Conservation (phyloP, 2,329 filamentous ascomycete species). For the Hypoxylon sp. region DNA sequence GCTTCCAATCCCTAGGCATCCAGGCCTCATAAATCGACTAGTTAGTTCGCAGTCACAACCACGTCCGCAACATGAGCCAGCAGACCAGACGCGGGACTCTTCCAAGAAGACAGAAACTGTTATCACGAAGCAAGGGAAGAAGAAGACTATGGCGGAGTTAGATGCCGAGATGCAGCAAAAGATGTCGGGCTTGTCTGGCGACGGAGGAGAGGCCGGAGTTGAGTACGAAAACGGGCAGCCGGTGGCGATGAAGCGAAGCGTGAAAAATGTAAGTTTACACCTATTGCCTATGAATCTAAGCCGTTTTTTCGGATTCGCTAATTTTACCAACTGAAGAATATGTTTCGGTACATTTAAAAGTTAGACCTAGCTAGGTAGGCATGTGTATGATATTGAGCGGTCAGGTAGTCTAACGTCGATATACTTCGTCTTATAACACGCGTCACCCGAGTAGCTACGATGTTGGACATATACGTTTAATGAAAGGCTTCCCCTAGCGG, state of each 20-base stretch:
- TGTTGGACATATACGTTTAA: too few species aligned
- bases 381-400: too few species aligned
- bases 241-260: slow-evolving; percentile 77
- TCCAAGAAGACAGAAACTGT: not conserved
- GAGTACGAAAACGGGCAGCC: slow-evolving; percentile 82
- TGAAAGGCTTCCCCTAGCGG: too few species aligned
- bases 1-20: not conserved
- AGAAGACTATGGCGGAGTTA: slow-evolving; percentile 70
- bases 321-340: slow-evolving; percentile 32
- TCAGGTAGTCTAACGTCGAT: too few species aligned
- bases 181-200: slow-evolving; percentile 74
- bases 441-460: too few species aligned
- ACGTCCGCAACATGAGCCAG: not conserved
- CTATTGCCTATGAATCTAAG: not conserved
- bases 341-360: slow-evolving; percentile 46
- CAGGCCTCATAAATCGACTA: not conserved
- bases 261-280: slow-evolving; percentile 62
- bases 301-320: not conserved
- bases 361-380: too few species aligned
- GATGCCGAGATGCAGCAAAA: slow-evolving; percentile 75
- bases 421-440: too few species aligned
- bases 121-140: slow-evolving; percentile 15
- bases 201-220: slow-evolving; percentile 76
- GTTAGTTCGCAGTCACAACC: slow-evolving; percentile 22
- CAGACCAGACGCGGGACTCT: not conserved